Percentiles rank a stretch among this genome's conserved stretches.
Conservation (phyloP, 2,329 filamentous ascomycete species). For the Pseudogymnoascus sp. region DNA sequence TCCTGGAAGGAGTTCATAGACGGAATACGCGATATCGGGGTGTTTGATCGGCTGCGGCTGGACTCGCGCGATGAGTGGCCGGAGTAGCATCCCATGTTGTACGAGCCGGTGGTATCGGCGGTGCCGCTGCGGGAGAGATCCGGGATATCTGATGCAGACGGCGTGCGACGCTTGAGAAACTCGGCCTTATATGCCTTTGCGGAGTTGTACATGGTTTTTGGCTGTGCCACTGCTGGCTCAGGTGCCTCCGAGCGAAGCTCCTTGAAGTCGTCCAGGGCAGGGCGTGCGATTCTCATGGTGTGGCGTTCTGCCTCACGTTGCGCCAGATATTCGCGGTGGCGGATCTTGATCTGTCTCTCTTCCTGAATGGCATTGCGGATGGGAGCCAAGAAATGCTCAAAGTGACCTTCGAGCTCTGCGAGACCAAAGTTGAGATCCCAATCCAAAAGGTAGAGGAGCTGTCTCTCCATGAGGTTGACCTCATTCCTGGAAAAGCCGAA, state of each 20-base stretch:
- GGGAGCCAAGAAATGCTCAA: constrained; percentile 81
- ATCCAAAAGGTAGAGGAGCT: constrained; percentile 86
- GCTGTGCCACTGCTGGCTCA: constrained; percentile 18
- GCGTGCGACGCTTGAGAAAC: constrained; percentile 16
- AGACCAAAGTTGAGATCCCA: constrained; percentile 86
- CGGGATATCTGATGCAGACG: constrained; percentile 29
- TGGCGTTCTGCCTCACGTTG: constrained; percentile 16
- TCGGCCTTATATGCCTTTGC: constrained; percentile 16
- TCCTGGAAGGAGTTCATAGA: constrained; percentile 1
- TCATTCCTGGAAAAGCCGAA: constrained; percentile 93
- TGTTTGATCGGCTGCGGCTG: constrained; percentile 7
- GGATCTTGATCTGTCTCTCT: constrained; percentile 19
- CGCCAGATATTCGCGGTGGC: constrained; percentile 18
- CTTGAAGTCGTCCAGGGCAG: constrained; percentile 8
- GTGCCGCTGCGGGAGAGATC: constrained; percentile 26
- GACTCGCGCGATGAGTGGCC: constrained; percentile 24
- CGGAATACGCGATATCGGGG: background rate
- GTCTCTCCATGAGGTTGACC: constrained; percentile 99
- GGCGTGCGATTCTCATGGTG: constrained; percentile 18
- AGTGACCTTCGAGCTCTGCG: constrained; percentile 76
- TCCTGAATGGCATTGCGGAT: constrained; percentile 53
- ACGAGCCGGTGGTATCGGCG: constrained; percentile 17
- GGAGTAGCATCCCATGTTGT: constrained; percentile 25
- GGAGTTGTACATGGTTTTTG: constrained; percentile 16
- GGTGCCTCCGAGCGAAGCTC: background rate